Conservation (phyloP, 192 early-diverging fungal genomes). For the Linderina pennispora region DNA sequence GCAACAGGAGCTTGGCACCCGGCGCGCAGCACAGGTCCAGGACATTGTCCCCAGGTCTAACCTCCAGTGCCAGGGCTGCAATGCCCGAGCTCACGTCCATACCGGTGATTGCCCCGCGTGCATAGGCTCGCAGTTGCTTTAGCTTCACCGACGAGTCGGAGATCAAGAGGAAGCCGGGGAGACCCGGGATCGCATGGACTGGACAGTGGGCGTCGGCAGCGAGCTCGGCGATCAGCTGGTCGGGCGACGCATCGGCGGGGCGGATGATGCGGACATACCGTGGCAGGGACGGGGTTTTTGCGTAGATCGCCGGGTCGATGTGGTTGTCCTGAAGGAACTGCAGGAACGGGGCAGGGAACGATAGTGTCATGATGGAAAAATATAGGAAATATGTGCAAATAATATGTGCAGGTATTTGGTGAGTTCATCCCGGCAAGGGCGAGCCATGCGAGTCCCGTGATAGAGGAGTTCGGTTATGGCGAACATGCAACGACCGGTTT, state of each 20-base stretch:
- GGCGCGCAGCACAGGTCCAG: constrained; percentile 87
- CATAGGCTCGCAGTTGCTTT: constrained; percentile 47
- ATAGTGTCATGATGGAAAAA: too few relatives aligned
- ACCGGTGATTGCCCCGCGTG: constrained; percentile 50
- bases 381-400: too few relatives aligned
- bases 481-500: too few relatives aligned
- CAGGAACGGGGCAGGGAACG: constrained; percentile 58
- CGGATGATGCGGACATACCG: constrained; percentile 67
- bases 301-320: constrained; percentile 62
- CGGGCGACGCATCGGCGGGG: too few relatives aligned
- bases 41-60: constrained; percentile 74
- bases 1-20: constrained; percentile 81
- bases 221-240: too few relatives aligned
- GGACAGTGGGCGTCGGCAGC: constrained; percentile 46
- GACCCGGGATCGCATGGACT: constrained; percentile 41
- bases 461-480: too few relatives aligned
- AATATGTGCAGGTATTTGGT: too few relatives aligned
- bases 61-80: constrained; percentile 69
- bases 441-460: too few relatives aligned
- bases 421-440: too few relatives aligned
- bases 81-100: constrained; percentile 85
- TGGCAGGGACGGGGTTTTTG: constrained; percentile 50
- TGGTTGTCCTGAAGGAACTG: constrained; percentile 64
- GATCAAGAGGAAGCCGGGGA: constrained; percentile 57
- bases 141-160: constrained; percentile 40